Evolutionary conservation across 495 filamentous ascomycete species (phyloP).

Genomic region (Hyphodiscus hymeniophilus): DNA sequence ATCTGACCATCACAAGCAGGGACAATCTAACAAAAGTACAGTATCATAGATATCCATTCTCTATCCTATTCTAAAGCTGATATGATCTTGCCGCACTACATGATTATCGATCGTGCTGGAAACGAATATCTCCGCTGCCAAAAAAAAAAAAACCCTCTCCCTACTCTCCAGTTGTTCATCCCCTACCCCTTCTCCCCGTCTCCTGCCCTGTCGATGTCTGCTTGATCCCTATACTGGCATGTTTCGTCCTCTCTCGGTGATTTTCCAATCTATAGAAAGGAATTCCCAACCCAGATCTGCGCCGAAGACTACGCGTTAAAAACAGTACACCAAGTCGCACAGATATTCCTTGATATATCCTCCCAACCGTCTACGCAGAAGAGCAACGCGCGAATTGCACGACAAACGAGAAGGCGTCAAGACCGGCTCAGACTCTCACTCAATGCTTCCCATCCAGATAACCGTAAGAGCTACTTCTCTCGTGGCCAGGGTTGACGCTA

Average conservation of each 20-base stretch:
- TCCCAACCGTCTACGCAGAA: background rate
- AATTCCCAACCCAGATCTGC: background rate
- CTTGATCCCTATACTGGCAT: too few relatives aligned
- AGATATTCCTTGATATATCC: background rate
- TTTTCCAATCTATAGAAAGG: background rate
- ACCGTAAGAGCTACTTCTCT: constrained; percentile 16
- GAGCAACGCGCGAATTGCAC: background rate
- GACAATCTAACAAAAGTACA: constrained; percentile 3
- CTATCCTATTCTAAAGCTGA: constrained; percentile 6
- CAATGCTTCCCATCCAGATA: constrained; percentile 17
- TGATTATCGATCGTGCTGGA: background rate
- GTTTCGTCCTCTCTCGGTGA: too few relatives aligned
- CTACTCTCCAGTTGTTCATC: background rate
- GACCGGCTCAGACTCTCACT: background rate
- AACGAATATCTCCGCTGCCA: constrained; percentile 16
- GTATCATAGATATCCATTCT: constrained; percentile 17
- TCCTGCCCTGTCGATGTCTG: too few relatives aligned
- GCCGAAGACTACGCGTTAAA: background rate
- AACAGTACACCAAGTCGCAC: background rate
- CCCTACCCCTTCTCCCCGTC: background rate
- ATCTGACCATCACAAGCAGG: background rate
- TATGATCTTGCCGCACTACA: constrained; percentile 1
- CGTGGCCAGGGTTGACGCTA: constrained; percentile 14
- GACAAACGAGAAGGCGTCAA: background rate
- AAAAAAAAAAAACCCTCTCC: background rate